Base-by-base conservation (phyloP, 768 basidiomycete genomes). In the Rhodotorula graminis region DNA sequence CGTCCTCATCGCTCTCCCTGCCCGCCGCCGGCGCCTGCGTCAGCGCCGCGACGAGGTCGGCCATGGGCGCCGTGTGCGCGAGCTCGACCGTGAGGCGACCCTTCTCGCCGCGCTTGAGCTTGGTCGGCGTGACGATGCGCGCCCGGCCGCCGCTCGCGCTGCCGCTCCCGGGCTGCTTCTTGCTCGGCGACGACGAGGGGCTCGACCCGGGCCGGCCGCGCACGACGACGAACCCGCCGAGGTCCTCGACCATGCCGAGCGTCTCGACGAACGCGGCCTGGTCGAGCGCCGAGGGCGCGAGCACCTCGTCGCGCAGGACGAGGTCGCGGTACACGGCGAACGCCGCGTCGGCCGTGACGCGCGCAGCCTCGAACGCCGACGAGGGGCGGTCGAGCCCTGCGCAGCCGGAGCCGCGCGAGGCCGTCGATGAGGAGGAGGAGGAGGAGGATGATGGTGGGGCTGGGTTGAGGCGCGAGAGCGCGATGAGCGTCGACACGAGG, bases 181-280 rank as follows among this genome's bases (percentile, higher is more conserved):
- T n/a, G 46, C 19, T 23, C 27, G 49, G 40, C 61, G 61, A 62
- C 29, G 29, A 23, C 8, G 60, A 61, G n/a, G 46, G 29, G 9
- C 14, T 18, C 49, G 47, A 37, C 11, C 59, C 66, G 0, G 65
- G 58, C 9, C 66, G 47, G 1, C 66, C 66, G 25, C 66, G 66
- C 8, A 72, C 63, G 10, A 29, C 27, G 31, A 72, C 23, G 31
- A 60, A 60, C 10, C 71, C 71, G 25, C 63, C 29, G 19, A 72
- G 46, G 56, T 66, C 65, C 37, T 72, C 64, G 44, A 76, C 61
- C 62, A 67, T 67, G 18, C 69, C 71, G 40, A 72, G 27, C 23
- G 71, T 65, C 37, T 66, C 62, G 3, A 21, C 23, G 33, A 70
- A 76, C 0, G 52, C 57, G 25, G 61, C 40, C 33, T 59, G 64